These are phyloP conservation scores for Monilinia fructigena DNA, from an alignment of 2,329 filamentous ascomycete species.

Conservation along the genomic window DNA sequence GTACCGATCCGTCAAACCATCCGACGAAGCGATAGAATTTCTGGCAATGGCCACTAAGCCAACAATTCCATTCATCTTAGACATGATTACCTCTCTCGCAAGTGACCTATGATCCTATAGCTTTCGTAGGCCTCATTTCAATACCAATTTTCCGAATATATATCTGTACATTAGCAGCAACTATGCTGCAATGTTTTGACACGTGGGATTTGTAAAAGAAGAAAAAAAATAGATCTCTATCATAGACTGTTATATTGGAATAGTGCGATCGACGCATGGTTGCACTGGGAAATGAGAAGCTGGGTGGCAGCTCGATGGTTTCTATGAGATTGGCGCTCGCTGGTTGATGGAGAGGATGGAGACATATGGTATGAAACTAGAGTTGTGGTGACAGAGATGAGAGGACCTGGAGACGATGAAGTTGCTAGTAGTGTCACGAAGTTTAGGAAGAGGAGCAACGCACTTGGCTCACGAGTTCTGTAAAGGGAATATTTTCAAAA, in stretches of 20 bases:
- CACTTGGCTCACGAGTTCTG: not conserved
- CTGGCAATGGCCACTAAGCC: not conserved
- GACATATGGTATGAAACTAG: not conserved
- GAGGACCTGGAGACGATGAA: not conserved
- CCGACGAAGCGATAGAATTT: not conserved
- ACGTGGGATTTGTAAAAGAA: not conserved
- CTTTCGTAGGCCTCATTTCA: not conserved
- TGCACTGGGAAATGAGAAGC: not conserved
- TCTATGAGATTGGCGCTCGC: not conserved
- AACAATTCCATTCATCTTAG: not conserved
- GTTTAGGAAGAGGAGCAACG: not conserved
- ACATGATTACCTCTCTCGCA: not conserved
- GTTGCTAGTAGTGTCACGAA: not conserved
- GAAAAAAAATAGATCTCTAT: not conserved
- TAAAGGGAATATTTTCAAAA: not conserved
- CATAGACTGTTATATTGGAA: not conserved
- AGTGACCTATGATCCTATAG: not conserved
- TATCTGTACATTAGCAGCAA: not conserved
- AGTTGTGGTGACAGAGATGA: not conserved
- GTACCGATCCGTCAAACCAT: not conserved
- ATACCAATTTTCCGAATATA: not conserved
- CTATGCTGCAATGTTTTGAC: not conserved
- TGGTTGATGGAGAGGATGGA: not conserved
- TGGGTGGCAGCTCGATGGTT: not conserved
- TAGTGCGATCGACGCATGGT: not conserved